phyloP scores from a whole-genome alignment of 2,329 filamentous ascomycete species.

The Onygenales sp. region DNA sequence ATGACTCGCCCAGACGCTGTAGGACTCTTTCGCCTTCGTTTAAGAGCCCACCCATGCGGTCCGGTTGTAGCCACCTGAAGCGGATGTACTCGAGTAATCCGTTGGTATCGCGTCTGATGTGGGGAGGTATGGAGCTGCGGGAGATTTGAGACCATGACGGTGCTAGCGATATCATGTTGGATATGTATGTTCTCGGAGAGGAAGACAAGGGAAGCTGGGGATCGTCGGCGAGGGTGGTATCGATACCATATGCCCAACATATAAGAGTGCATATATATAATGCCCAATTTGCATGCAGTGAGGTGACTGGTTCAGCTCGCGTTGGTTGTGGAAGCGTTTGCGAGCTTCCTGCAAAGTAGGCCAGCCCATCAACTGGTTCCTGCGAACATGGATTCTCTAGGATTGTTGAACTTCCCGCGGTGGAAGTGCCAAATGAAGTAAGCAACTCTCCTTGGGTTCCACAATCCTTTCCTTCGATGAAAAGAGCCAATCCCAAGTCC shows the following conservation, averaged over 20 bases:
- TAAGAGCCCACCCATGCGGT: conserved; percentile 23
- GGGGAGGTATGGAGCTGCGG: conserved; percentile 9
- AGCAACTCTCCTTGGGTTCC: neutral
- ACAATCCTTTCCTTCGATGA: neutral
- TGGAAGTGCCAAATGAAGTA: neutral
- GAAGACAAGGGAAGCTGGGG: neutral
- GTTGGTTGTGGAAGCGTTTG: neutral
- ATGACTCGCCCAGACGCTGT: conserved; percentile 18
- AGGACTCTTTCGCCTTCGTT: conserved; percentile 25
- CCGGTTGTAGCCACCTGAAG: conserved; percentile 15
- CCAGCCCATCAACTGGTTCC: neutral
- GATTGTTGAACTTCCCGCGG: neutral
- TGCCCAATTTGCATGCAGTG: conserved; percentile 25
- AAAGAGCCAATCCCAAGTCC: neutral
- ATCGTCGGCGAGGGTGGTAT: neutral
- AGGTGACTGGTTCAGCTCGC: conserved; percentile 11
- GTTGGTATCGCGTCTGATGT: conserved; percentile 15
- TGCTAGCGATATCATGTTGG: conserved; percentile 13
- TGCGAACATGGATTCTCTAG: too few relatives aligned
- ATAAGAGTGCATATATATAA: conserved; percentile 24
- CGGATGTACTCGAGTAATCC: conserved; percentile 23
- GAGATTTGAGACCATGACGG: conserved; percentile 12
- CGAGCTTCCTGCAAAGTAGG: neutral
- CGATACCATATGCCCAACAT: conserved; percentile 25
- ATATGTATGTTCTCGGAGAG: conserved; percentile 13